phyloP scores from a whole-genome alignment of 2,329 filamentous ascomycete species.

The Pseudogymnoascus destructans region DNA sequence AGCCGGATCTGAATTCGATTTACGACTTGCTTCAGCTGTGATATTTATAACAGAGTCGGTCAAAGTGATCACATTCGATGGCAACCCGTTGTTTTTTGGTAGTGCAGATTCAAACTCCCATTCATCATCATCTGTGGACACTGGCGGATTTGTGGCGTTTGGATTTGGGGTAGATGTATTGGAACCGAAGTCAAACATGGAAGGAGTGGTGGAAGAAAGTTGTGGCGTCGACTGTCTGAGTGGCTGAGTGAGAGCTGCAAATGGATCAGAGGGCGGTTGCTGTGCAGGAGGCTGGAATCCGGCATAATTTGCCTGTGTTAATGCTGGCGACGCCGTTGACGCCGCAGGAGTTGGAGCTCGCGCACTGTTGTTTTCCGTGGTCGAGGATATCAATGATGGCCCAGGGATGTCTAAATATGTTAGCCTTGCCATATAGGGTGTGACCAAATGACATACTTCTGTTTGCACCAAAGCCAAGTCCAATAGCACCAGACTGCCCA shows the following conservation, averaged over 20 bases:
- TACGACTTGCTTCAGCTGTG: slow-evolving; percentile 58
- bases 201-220: slow-evolving; percentile 38
- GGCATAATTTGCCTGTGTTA: slow-evolving; percentile 31
- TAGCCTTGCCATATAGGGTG: slow-evolving; percentile 7
- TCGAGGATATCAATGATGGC: slow-evolving; percentile 47
- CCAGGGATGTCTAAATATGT: slow-evolving; percentile 46
- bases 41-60: slow-evolving; percentile 59
- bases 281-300: slow-evolving; percentile 36
- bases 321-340: slow-evolving; percentile 19
- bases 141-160: slow-evolving; percentile 26
- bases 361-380: slow-evolving; percentile 48
- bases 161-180: slow-evolving; percentile 21
- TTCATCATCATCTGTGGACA: slow-evolving; percentile 62
- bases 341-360: slow-evolving; percentile 33
- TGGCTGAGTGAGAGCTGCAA: slow-evolving; percentile 36
- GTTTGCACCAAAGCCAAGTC: slow-evolving; percentile 63
- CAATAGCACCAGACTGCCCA: slow-evolving; percentile 67
- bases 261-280: slow-evolving; percentile 41
- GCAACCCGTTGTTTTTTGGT: slow-evolving; percentile 42
- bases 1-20: slow-evolving; percentile 26
- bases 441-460: slow-evolving; percentile 39
- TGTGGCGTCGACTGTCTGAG: slow-evolving; percentile 33
- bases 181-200: slow-evolving; percentile 28
- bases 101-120: slow-evolving; percentile 88
- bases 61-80: slow-evolving; percentile 46